These are phyloP conservation scores for Myxozyma neglecta DNA, from an alignment of 805 yeast species.

Conservation along the genomic window DNA sequence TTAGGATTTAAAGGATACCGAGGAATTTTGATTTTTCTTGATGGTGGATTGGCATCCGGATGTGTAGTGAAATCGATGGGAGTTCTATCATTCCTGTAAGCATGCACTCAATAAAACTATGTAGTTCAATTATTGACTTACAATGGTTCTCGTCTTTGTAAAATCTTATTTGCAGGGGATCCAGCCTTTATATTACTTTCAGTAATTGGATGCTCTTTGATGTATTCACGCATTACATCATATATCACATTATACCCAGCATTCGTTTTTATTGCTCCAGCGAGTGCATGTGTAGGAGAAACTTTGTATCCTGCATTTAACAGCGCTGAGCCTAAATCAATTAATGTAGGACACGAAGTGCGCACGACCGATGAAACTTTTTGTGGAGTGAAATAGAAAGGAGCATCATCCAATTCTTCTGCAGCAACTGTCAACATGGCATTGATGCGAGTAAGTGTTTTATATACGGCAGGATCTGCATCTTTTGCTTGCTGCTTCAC, in stretches of 20 bases:
- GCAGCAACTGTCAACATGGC: slow-evolving; percentile 90
- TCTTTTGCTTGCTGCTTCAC: slow-evolving; percentile 55
- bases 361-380: slow-evolving; percentile 72
- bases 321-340: slow-evolving; percentile 69
- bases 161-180: slow-evolving; percentile 40
- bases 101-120: slow-evolving; percentile 29
- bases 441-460: slow-evolving; percentile 78
- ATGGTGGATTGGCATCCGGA: slow-evolving; percentile 58
- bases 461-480: slow-evolving; percentile 60
- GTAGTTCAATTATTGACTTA: neutral
- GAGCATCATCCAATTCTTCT: slow-evolving; percentile 63
- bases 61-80: slow-evolving; percentile 55
- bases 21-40: slow-evolving; percentile 76
- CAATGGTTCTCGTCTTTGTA: slow-evolving; percentile 33
- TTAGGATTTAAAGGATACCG: slow-evolving; percentile 92
- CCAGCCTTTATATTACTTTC: slow-evolving; percentile 36
- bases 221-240: slow-evolving; percentile 69
- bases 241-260: slow-evolving; percentile 84
- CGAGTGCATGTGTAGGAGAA: slow-evolving; percentile 85
- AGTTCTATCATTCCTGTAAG: slow-evolving; percentile 13
- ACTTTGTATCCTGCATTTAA: slow-evolving; percentile 81
- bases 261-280: slow-evolving; percentile 82
- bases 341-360: slow-evolving; percentile 79
- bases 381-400: slow-evolving; percentile 83
- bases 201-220: slow-evolving; percentile 46